Evolutionary conservation across 306 rosid genomes (phyloP).

Genomic region (Castanea crenata): DNA sequence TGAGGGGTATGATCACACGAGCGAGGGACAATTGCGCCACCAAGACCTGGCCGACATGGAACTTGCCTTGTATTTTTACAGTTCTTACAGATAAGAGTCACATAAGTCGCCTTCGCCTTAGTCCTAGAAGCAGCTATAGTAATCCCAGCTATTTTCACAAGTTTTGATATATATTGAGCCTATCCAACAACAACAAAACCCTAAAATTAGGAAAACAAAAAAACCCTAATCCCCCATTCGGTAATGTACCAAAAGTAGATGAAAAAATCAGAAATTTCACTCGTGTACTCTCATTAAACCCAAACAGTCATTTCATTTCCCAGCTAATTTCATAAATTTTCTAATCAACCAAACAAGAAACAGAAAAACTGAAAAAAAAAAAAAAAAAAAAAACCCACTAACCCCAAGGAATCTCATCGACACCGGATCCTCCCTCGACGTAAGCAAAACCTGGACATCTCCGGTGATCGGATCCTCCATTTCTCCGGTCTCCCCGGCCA

Average conservation of each 20-base stretch:
- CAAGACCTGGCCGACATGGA: conserved; percentile 96
- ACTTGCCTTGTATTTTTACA: conserved; percentile 75
- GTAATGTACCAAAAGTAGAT: too few relatives aligned
- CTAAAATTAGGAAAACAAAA: neutral
- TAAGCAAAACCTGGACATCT: conserved; percentile 86
- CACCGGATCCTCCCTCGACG: conserved; percentile 76
- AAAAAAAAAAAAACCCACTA: conserved; percentile 6
- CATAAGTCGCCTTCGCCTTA: conserved; percentile 97
- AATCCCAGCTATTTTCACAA: conserved; percentile 84
- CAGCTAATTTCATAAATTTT: neutral
- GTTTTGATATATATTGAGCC: conserved; percentile 88
- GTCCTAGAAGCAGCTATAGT: conserved; percentile 96
- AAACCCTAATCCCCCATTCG: neutral
- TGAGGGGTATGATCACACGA: conserved; percentile 88
- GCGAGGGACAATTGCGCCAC: conserved; percentile 97
- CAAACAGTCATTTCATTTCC: neutral
- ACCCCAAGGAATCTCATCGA: conserved; percentile 92
- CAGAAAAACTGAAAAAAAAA: neutral
- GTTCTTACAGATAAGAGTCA: conserved; percentile 82
- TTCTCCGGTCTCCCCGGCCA: conserved; percentile 74
- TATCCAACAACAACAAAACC: conserved; percentile 17
- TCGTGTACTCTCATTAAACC: neutral
- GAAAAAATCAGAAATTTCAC: neutral
- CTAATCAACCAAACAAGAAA: neutral
- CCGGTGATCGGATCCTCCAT: conserved; percentile 83